Percentiles rank a stretch among this genome's conserved stretches.
Conservation (phyloP, 768 basidiomycete species). For the Tricholoma sp. region DNA sequence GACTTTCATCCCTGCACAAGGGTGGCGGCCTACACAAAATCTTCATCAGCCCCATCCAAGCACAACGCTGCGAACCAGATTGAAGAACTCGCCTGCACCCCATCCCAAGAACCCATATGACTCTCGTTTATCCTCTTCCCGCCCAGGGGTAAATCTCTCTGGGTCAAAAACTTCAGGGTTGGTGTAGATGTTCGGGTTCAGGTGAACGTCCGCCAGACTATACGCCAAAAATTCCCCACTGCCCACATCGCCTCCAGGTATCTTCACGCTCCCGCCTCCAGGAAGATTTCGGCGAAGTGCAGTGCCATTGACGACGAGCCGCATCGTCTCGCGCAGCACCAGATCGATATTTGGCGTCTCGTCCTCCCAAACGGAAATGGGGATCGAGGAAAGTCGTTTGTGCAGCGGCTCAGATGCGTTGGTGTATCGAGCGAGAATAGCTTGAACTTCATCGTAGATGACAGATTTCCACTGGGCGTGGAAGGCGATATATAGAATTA, state of each 20-base stretch:
- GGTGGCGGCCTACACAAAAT: slow-evolving; percentile 27
- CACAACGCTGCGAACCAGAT: background rate
- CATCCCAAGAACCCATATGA: slow-evolving; percentile 30
- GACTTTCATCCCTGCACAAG: slow-evolving; percentile 33
- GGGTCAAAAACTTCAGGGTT: slow-evolving; percentile 33
- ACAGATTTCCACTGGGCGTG: slow-evolving; percentile 30
- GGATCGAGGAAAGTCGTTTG: slow-evolving; percentile 28
- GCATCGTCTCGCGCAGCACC: slow-evolving; percentile 34
- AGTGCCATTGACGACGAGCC: slow-evolving; percentile 23
- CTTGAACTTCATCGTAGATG: slow-evolving; percentile 24
- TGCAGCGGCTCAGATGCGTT: slow-evolving; percentile 25
- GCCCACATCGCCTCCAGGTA: slow-evolving; percentile 14
- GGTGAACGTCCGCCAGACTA: slow-evolving; percentile 25
- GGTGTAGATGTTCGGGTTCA: slow-evolving; percentile 30
- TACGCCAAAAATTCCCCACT: slow-evolving; percentile 33
- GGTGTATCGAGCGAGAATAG: slow-evolving; percentile 24
- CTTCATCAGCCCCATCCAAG: background rate
- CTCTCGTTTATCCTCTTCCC: slow-evolving; percentile 31
- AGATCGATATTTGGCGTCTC: slow-evolving; percentile 32
- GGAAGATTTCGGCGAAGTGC: slow-evolving; percentile 30
- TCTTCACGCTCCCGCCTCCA: background rate
- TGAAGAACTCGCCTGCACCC: slow-evolving; percentile 29
- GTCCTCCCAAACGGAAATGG: slow-evolving; percentile 34
- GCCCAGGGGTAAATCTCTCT: slow-evolving; percentile 21
- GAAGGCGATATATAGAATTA: slow-evolving; percentile 26